phyloP scores from a whole-genome alignment of 2,329 filamentous ascomycete species.

The Saccharata proteae region DNA sequence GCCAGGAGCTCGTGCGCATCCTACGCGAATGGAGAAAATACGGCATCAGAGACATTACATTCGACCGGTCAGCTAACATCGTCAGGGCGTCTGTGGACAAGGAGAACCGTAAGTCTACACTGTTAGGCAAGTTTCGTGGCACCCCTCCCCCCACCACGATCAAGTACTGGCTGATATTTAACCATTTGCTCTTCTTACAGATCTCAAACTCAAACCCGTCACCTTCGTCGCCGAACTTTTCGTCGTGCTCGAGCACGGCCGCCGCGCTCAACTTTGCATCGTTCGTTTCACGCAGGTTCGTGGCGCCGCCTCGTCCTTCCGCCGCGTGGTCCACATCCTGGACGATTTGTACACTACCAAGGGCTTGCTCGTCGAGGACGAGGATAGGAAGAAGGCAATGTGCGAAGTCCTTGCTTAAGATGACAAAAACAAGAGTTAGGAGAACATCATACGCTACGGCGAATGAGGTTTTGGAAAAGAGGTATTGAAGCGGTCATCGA shows the following conservation, averaged over 20 bases:
- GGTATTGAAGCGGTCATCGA: too few species aligned
- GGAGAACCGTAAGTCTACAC: slow-evolving; percentile 57
- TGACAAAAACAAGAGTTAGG: too few species aligned
- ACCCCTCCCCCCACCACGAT: not conserved
- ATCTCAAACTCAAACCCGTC: slow-evolving; percentile 75
- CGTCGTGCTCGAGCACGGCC: slow-evolving; percentile 76
- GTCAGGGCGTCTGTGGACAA: slow-evolving; percentile 67
- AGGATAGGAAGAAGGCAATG: slow-evolving; percentile 1
- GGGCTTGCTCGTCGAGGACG: slow-evolving; percentile 52
- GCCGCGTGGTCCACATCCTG: slow-evolving; percentile 68
- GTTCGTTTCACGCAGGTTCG: slow-evolving; percentile 79
- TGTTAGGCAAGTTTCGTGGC: too few species aligned
- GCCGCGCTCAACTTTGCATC: slow-evolving; percentile 63
- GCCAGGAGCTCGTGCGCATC: slow-evolving; percentile 63
- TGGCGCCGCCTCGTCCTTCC: slow-evolving; percentile 84
- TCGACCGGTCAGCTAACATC: slow-evolving; percentile 67
- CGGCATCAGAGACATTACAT: slow-evolving; percentile 67
- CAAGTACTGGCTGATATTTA: not conserved
- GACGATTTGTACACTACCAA: slow-evolving; percentile 54
- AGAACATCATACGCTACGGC: too few species aligned
- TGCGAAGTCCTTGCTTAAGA: not conserved
- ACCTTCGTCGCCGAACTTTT: slow-evolving; percentile 79
- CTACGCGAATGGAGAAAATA: slow-evolving; percentile 69
- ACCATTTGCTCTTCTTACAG: slow-evolving; percentile 30
- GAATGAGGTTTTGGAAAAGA: too few species aligned